phyloP scores from a whole-genome alignment of 495 filamentous ascomycete genomes.

The Friedmanniomyces simplex region DNA sequence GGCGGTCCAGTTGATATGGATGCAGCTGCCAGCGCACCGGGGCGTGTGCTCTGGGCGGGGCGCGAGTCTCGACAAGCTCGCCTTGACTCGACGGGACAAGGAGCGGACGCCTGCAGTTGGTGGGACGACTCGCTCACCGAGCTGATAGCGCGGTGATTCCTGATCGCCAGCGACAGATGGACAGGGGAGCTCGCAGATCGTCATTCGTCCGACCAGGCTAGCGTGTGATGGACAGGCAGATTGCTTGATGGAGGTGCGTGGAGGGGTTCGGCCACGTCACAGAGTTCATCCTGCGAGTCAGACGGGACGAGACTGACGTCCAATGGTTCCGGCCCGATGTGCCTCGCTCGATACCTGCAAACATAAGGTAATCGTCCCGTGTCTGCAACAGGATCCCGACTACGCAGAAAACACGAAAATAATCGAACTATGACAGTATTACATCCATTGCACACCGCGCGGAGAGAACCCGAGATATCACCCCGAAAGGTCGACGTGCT shows the following conservation, averaged over 20 bases:
- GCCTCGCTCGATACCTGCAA: no score
- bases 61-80: not conserved
- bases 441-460: no score
- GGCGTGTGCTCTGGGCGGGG: not conserved
- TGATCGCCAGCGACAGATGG: not conserved
- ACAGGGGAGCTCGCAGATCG: not conserved
- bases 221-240: constrained; percentile 4
- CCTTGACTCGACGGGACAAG: not conserved
- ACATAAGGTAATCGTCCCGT: no score
- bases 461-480: no score
- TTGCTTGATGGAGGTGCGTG: not conserved
- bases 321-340: no score
- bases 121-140: no score
- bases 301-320: no score
- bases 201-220: not conserved
- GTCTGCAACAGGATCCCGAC: no score
- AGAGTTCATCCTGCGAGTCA: not conserved
- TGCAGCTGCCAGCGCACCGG: not conserved
- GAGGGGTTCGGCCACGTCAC: not conserved
- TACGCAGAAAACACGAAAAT: no score
- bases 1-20: constrained; percentile 1
- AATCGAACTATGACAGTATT: no score
- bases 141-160: not conserved
- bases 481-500: no score
- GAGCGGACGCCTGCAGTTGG: not conserved